phyloP scores from a whole-genome alignment of 2,329 filamentous ascomycete species.

The Hymenoscyphus scutula region DNA sequence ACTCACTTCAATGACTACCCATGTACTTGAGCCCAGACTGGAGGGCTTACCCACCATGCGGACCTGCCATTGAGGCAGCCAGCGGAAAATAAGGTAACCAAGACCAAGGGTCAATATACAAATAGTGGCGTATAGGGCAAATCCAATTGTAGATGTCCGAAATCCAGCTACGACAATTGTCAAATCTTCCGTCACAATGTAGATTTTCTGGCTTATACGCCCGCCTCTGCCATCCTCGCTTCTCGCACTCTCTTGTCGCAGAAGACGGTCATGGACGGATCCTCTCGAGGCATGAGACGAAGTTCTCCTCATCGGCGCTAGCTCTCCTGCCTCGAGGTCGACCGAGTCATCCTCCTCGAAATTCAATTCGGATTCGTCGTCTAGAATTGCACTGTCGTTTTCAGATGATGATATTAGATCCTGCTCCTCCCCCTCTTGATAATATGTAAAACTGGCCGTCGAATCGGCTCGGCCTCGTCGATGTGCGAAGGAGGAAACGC shows the following conservation, averaged over 20 bases:
- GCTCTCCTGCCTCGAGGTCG: conserved; percentile 37
- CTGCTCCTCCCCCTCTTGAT: conserved; percentile 66
- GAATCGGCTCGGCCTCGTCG: conserved; percentile 79
- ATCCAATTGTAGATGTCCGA: conserved; percentile 70
- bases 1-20: conserved; percentile 84
- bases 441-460: conserved; percentile 84
- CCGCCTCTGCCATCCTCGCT: conserved; percentile 63
- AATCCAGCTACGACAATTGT: conserved; percentile 94
- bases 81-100: conserved; percentile 80
- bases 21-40: conserved; percentile 72
- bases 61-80: conserved; percentile 87
- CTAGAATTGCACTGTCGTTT: conserved; percentile 40
- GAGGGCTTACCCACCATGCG: conserved; percentile 67
- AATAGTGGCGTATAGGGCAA: conserved; percentile 63
- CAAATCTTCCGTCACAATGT: conserved; percentile 89
- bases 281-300: conserved; percentile 59
- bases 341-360: conserved; percentile 31
- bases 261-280: conserved; percentile 62
- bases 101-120: conserved; percentile 73
- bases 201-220: conserved; percentile 81
- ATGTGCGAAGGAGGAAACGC: conserved; percentile 86
- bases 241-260: conserved; percentile 64
- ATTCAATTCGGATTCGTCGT: conserved; percentile 40
- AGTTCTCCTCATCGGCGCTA: conserved; percentile 54
- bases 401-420: conserved; percentile 43